Evolutionary conservation across 2,329 filamentous ascomycete genomes (phyloP), one percentile per base, ranked within the genome.

Genomic region (Colletotrichum graminicola): DNA sequence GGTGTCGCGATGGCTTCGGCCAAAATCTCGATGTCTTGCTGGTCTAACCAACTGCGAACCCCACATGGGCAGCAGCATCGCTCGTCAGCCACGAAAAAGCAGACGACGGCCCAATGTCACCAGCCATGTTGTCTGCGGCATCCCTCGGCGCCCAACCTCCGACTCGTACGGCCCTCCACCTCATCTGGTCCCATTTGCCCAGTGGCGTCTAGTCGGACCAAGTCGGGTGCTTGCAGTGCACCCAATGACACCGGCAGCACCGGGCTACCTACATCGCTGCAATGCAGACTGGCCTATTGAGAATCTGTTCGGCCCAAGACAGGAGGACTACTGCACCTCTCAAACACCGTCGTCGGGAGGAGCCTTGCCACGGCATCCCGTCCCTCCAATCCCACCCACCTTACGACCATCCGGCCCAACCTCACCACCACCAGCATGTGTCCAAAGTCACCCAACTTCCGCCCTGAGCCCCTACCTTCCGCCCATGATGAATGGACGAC

Each of bases 291-390:
- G 52, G 52, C 32, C 52, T 36, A 32, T 32, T 51, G 41, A 56
- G 29, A 39, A 67, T n/a, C 63, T 71, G 16, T 32, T 62, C 39
- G 63, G 55, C 41, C 49, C 56, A 70, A 70, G 68, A 52, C 64
- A 52, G 64, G 52, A 52, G 64, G 52, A 47, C 68, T 71, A 49
- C 68, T 71, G 68, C 68, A 71, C 14, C 59, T 64, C 59, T 36
- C 59, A 59, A 54, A 67, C 68, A 62, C 69, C 34, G 60, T 64
- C 47, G 45, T 64, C 69, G 69, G 69, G 69, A 72, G 65, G 65
- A 72, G 69, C 69, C 69, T 69, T 72, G 52, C 36, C 51, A 62
- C 66, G 52, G 41, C 67, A 67, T 69, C 69, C 65, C 68, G 60
- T 62, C 45, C 64, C 67, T 57, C 29, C 60, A 18, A 49, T 55